Evolutionary conservation across 148 eudicot genomes (phyloP).

Genomic region (Cornus controversa): DNA sequence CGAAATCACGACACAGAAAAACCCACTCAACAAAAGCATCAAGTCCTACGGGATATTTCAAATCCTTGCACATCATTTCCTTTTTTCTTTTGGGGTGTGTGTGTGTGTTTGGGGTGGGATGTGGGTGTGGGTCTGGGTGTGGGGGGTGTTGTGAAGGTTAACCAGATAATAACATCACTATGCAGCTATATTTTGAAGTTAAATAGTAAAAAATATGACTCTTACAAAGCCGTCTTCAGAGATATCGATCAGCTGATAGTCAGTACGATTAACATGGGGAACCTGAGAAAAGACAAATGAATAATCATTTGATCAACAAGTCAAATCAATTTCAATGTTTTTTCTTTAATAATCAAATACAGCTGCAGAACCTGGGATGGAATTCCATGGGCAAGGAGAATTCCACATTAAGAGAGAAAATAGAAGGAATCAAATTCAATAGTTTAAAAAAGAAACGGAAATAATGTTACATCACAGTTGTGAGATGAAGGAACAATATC

Average conservation of each 20-base stretch:
- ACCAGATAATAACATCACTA: neutral
- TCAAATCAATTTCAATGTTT: neutral
- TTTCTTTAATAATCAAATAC: neutral
- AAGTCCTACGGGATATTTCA: neutral
- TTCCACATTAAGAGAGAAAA: neutral
- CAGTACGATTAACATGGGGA: conserved; percentile 60
- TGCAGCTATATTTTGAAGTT: neutral
- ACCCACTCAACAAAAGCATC: neutral
- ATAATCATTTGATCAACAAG: neutral
- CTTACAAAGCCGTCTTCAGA: conserved; percentile 64
- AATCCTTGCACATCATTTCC: neutral
- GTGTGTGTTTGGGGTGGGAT: neutral
- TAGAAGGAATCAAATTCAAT: neutral
- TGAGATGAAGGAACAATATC: conserved; percentile 56
- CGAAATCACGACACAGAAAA: neutral
- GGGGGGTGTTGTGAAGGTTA: neutral
- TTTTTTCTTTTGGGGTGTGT: neutral
- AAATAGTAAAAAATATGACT: conserved; percentile 4
- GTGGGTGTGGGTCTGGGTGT: no score
- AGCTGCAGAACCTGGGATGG: neutral
- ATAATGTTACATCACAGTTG: conserved; percentile 41
- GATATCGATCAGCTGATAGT: conserved; percentile 60
- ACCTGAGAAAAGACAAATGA: conserved; percentile 28
- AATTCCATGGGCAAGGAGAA: neutral
- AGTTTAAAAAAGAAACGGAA: neutral